Evolutionary conservation across 1,139 yeast genomes (phyloP).

Genomic region (Lodderomyces beijingensis): DNA sequence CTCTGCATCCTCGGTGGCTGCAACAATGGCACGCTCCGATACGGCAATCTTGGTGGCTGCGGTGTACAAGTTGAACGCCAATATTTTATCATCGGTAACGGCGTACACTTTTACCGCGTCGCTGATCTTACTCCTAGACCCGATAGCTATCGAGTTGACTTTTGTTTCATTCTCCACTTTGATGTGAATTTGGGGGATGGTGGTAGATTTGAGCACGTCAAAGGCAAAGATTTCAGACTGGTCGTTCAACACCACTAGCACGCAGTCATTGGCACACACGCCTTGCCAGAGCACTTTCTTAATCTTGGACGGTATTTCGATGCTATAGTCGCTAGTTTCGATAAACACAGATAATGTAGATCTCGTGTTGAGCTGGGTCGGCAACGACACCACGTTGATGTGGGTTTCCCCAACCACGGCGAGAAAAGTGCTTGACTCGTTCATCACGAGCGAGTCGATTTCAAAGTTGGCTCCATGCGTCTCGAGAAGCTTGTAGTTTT

Average conservation of each 20-base stretch:
- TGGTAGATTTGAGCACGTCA: slow-evolving; percentile 25
- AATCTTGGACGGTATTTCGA: slow-evolving; percentile 18
- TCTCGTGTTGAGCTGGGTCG: slow-evolving; percentile 11
- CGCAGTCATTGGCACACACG: slow-evolving; percentile 21
- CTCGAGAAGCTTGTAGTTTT: slow-evolving; percentile 19
- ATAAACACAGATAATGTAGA: slow-evolving; percentile 5
- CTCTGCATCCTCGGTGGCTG: slow-evolving; percentile 24
- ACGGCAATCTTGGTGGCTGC: slow-evolving; percentile 19
- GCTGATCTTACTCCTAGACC: slow-evolving; percentile 23
- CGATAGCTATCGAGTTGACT: slow-evolving; percentile 33
- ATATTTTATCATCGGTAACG: slow-evolving; percentile 16
- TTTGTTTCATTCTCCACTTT: slow-evolving; percentile 14
- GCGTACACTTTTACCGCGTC: slow-evolving; percentile 38
- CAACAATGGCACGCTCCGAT: slow-evolving; percentile 19
- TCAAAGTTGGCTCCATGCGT: slow-evolving; percentile 12
- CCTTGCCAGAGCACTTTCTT: slow-evolving; percentile 33
- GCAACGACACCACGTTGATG: slow-evolving; percentile 25
- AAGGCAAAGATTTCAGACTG: slow-evolving; percentile 21
- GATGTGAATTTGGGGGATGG: slow-evolving; percentile 22
- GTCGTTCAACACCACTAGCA: slow-evolving; percentile 30
- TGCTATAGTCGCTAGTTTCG: slow-evolving; percentile 13
- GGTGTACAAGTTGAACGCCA: slow-evolving; percentile 32
- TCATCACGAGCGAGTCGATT: slow-evolving; percentile 24
- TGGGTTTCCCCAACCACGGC: slow-evolving; percentile 29
- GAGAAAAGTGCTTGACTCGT: slow-evolving; percentile 27